Percentiles rank a stretch among this genome's conserved stretches.
Conservation (phyloP, 306 rosid genomes). For the Trifolium repens region DNA sequence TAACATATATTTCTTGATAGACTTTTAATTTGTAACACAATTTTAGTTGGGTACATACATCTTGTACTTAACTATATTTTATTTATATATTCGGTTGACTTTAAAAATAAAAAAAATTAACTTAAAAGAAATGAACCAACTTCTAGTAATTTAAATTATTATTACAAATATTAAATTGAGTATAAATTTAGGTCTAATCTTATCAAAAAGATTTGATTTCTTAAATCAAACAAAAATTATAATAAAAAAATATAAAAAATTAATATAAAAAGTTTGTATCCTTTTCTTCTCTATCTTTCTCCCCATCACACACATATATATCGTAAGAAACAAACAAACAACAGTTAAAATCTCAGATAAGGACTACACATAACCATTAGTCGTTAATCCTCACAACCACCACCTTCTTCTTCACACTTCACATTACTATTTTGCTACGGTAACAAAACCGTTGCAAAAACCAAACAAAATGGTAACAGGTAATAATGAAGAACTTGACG, state of each 20-base stretch:
- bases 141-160: no score
- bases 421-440: background rate
- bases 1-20: no score
- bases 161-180: no score
- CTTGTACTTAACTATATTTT: no score
- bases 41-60: no score
- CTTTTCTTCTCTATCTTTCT: conserved; percentile 16
- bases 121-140: no score
- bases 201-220: no score
- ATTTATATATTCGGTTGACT: no score
- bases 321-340: background rate
- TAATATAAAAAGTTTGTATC: background rate
- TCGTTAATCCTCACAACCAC: background rate
- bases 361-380: no score
- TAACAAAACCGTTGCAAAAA: conserved; percentile 25
- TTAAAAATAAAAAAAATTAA: no score
- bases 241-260: background rate
- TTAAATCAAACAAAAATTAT: background rate
- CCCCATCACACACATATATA: conserved; percentile 11
- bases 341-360: background rate
- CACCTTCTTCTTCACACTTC: background rate
- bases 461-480: conserved; percentile 56
- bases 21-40: no score
- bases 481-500: conserved; percentile 52
- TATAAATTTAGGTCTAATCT: no score